These are phyloP conservation scores for Ilyonectria mors-panacis DNA, from an alignment of 2,329 filamentous ascomycete genomes.

Conservation along the genomic window DNA sequence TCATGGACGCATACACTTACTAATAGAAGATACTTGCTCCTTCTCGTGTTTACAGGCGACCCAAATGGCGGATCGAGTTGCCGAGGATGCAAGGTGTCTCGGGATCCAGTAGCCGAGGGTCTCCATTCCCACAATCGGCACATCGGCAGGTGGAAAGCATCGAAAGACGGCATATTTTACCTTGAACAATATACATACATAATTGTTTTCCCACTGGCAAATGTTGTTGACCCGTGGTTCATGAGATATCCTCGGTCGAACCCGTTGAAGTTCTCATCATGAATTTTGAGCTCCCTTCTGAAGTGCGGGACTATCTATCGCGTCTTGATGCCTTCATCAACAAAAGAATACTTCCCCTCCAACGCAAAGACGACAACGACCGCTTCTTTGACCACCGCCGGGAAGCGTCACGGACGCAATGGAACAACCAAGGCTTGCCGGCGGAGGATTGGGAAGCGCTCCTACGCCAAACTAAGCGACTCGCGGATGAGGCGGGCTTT, in stretches of 20 bases:
- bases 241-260: not conserved
- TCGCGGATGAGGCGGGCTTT: constrained; percentile 34
- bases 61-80: too few species aligned
- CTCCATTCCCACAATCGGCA: too few species aligned
- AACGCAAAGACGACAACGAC: constrained; percentile 31
- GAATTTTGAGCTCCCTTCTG: constrained; percentile 33
- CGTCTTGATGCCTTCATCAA: constrained; percentile 30
- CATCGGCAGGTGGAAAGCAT: too few species aligned
- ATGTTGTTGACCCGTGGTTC: too few species aligned
- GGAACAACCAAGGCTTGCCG: constrained; percentile 35
- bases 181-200: too few species aligned
- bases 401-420: constrained; percentile 37
- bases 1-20: too few species aligned
- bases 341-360: constrained; percentile 22
- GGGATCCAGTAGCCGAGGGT: too few species aligned
- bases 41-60: too few species aligned
- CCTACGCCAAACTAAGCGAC: constrained; percentile 15
- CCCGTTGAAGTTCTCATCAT: not conserved
- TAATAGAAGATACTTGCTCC: too few species aligned
- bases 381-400: constrained; percentile 38
- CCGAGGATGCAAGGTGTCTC: too few species aligned
- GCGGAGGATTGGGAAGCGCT: constrained; percentile 32
- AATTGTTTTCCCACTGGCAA: too few species aligned
- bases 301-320: constrained; percentile 27
- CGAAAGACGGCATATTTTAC: too few species aligned